phyloP scores from a whole-genome alignment of 441 rosid species.

The Flueggea neowawraea region DNA sequence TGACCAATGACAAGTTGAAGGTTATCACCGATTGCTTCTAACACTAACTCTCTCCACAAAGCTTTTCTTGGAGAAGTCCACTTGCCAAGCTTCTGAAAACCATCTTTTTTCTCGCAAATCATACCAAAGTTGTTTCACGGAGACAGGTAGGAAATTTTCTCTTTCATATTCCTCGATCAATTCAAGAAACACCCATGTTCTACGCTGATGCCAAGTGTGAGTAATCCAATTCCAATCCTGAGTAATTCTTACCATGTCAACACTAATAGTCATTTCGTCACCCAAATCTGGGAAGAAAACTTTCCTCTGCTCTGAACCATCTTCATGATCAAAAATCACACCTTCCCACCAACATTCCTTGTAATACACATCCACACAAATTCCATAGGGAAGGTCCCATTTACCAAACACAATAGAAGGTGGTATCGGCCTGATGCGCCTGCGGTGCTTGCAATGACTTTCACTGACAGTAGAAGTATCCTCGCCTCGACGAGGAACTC shows the following conservation, averaged over 20 bases:
- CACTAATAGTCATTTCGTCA: conserved; percentile 39
- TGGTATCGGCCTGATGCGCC: conserved; percentile 53
- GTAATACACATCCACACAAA: conserved; percentile 59
- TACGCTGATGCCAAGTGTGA: conserved; percentile 53
- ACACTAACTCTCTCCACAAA: conserved; percentile 51
- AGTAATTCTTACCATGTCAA: conserved; percentile 43
- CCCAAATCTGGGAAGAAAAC: conserved; percentile 85
- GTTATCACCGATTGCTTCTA: conserved; percentile 44
- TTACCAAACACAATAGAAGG: conserved; percentile 26
- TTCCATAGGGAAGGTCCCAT: conserved; percentile 39
- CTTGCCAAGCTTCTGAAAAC: conserved; percentile 35
- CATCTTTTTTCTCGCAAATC: conserved; percentile 49
- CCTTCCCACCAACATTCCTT: conserved; percentile 92
- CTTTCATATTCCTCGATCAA: conserved; percentile 40
- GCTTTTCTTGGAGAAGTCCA: conserved; percentile 52
- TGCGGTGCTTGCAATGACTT: conserved; percentile 24
- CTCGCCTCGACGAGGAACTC: conserved; percentile 35
- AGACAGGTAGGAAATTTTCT: conserved; percentile 39
- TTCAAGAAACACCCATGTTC: conserved; percentile 64
- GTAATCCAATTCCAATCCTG: conserved; percentile 64
- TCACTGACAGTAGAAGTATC: conserved; percentile 16
- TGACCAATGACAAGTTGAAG: conserved; percentile 26
- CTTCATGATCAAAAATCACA: conserved; percentile 53
- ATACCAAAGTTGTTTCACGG: conserved; percentile 72
- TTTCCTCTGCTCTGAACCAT: conserved; percentile 42